Evolutionary conservation across 148 eudicot genomes (phyloP).

Genomic region (Pharnaceum exiguum): DNA sequence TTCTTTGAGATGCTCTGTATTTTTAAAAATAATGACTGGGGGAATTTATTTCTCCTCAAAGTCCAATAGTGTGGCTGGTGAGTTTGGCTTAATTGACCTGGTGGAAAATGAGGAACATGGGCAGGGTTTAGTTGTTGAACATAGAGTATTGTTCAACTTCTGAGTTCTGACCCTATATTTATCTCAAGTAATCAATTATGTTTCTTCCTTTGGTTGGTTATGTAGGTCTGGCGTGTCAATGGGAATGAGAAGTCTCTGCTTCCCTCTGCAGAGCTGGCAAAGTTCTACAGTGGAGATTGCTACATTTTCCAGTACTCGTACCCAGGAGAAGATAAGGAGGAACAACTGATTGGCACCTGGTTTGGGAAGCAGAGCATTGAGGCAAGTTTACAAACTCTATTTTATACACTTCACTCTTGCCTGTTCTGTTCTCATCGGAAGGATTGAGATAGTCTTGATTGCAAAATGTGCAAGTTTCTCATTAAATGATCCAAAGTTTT

Average conservation of each 20-base stretch:
- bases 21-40: too few relatives aligned
- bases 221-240: constrained; percentile 90
- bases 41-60: too few relatives aligned
- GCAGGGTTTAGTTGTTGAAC: too few relatives aligned
- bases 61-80: too few relatives aligned
- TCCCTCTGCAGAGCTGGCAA: constrained; percentile 65
- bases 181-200: too few relatives aligned
- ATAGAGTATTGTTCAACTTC: background rate
- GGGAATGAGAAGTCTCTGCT: constrained; percentile 67
- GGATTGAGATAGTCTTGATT: too few relatives aligned
- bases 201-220: constrained; percentile 12
- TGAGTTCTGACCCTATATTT: too few relatives aligned
- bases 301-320: constrained; percentile 88
- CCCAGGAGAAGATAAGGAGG: constrained; percentile 86
- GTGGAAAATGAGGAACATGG: too few relatives aligned
- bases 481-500: too few relatives aligned
- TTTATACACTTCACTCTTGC: background rate
- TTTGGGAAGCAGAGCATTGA: constrained; percentile 87
- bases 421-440: background rate
- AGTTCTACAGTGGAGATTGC: constrained; percentile 94
- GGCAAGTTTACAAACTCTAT: constrained; percentile 33
- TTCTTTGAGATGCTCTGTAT: too few relatives aligned
- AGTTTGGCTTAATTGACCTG: too few relatives aligned
- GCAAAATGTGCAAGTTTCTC: too few relatives aligned
- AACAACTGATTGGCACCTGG: constrained; percentile 90